phyloP scores from a whole-genome alignment of 129 eudicot genomes.

The Helianthus tuberosus region DNA sequence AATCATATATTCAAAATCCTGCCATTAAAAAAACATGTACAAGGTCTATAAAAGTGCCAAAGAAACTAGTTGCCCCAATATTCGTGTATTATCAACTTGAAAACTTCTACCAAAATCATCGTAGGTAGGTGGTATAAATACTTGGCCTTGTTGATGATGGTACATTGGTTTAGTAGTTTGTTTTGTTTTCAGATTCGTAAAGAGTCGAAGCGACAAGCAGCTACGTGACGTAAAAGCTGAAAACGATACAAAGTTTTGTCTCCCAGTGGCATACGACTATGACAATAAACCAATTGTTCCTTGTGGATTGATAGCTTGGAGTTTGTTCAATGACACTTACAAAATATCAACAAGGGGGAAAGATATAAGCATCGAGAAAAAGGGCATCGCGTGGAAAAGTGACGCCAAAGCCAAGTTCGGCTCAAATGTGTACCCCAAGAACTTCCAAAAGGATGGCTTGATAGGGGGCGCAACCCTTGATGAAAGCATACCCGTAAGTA shows the following conservation, averaged over 20 bases:
- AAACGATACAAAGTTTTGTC: constrained; percentile 37
- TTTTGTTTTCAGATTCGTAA: constrained; percentile 60
- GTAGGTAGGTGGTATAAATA: constrained; percentile 36
- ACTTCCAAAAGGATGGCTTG: constrained; percentile 62
- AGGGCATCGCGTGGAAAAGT: constrained; percentile 81
- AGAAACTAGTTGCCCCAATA: constrained; percentile 71
- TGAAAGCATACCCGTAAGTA: constrained; percentile 61
- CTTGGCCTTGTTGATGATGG: no score
- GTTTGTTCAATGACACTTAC: constrained; percentile 86
- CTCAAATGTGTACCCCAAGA: constrained; percentile 63
- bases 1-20: constrained; percentile 49
- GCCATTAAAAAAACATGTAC: constrained; percentile 55
- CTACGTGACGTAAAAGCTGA: constrained; percentile 31
- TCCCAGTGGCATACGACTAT: constrained; percentile 36
- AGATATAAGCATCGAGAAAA: constrained; percentile 49
- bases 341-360: constrained; percentile 42
- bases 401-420: constrained; percentile 72
- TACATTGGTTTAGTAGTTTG: background rate
- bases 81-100: constrained; percentile 87
- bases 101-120: constrained; percentile 85
- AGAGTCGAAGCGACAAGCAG: constrained; percentile 78
- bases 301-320: constrained; percentile 95
- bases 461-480: constrained; percentile 77
- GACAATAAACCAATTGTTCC: constrained; percentile 62
- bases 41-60: constrained; percentile 60